phyloP scores from a whole-genome alignment of 257 asterid genomes.

The Linaria vulgaris region DNA sequence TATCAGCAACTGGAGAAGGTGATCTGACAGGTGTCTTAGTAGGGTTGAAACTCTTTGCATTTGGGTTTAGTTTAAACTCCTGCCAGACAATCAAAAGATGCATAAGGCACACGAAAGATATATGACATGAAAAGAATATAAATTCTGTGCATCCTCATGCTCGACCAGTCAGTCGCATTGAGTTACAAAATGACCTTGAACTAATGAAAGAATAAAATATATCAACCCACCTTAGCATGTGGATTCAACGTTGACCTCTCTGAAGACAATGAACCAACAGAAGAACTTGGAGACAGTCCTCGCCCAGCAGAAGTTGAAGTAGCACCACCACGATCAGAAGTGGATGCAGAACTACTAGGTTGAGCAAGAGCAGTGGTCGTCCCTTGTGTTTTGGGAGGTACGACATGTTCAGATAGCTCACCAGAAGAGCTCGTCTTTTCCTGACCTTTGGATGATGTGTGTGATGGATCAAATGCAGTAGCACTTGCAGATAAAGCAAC shows the following conservation, averaged over 20 bases:
- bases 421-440: slow-evolving; percentile 48
- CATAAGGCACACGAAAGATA: neutral
- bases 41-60: slow-evolving; percentile 82
- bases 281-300: slow-evolving; percentile 81
- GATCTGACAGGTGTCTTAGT: slow-evolving; percentile 68
- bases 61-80: slow-evolving; percentile 92
- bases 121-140: neutral
- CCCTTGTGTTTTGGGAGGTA: slow-evolving; percentile 52
- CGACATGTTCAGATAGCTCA: slow-evolving; percentile 41
- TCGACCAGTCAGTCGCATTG: neutral
- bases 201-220: slow-evolving; percentile 11
- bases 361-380: slow-evolving; percentile 40
- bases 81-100: slow-evolving; percentile 34
- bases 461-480: slow-evolving; percentile 53
- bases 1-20: slow-evolving; percentile 80
- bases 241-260: slow-evolving; percentile 92
- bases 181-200: neutral
- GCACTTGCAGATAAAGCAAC: slow-evolving; percentile 60
- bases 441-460: slow-evolving; percentile 47
- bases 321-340: slow-evolving; percentile 68
- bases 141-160: neutral
- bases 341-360: slow-evolving; percentile 64
- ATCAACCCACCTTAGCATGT: slow-evolving; percentile 71
- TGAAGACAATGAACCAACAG: slow-evolving; percentile 78
- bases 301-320: slow-evolving; percentile 65